Conservation (phyloP, 306 rosid species). For the Dicorynia guianensis region DNA sequence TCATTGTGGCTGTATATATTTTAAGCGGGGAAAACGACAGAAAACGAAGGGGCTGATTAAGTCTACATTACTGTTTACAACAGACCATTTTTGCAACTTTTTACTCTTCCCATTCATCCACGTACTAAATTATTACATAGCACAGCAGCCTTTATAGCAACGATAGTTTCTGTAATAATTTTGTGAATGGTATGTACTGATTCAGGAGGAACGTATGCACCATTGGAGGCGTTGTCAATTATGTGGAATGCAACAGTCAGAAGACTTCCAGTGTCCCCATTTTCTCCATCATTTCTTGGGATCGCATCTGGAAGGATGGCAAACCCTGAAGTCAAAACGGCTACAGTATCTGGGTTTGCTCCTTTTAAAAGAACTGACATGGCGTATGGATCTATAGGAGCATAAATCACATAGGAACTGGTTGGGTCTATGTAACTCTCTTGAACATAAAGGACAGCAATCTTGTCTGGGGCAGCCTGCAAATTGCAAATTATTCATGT, state of each 20-base stretch:
- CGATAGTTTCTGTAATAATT: slow-evolving; percentile 40
- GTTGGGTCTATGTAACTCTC: slow-evolving; percentile 55
- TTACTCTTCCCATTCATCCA: slow-evolving; percentile 30
- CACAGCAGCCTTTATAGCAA: slow-evolving; percentile 42
- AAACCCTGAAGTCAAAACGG: slow-evolving; percentile 65
- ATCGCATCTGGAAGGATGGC: slow-evolving; percentile 55
- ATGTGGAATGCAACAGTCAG: slow-evolving; percentile 53
- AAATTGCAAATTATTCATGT: background rate
- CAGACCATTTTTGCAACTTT: background rate
- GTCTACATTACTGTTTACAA: background rate
- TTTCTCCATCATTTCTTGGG: background rate
- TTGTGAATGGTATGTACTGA: slow-evolving; percentile 37
- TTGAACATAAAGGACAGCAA: slow-evolving; percentile 52
- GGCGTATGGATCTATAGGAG: slow-evolving; percentile 53
- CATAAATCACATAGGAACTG: slow-evolving; percentile 57
- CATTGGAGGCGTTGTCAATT: slow-evolving; percentile 23
- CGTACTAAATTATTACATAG: background rate
- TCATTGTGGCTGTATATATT: background rate
- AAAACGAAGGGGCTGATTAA: background rate
- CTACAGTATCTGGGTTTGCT: slow-evolving; percentile 45
- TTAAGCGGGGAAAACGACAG: background rate
- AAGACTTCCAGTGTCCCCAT: slow-evolving; percentile 46
- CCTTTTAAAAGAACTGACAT: slow-evolving; percentile 47
- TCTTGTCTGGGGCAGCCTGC: slow-evolving; percentile 46
- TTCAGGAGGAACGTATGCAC: slow-evolving; percentile 20